Base-by-base conservation (phyloP, 371 early-diverging fungal genomes). In the Dinochytrium kinnereticum region DNA sequence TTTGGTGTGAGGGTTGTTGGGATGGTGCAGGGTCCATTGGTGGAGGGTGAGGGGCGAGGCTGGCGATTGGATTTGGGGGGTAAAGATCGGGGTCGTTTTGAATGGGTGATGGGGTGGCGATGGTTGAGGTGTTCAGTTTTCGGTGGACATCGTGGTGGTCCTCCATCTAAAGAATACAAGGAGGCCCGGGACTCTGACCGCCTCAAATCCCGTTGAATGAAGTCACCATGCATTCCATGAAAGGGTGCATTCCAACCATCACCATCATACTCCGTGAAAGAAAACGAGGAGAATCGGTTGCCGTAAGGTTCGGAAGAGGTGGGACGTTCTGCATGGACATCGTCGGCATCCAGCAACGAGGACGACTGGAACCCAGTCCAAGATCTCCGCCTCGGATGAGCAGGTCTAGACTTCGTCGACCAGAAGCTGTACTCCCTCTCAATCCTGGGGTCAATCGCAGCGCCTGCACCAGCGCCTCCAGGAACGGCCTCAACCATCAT, bases 351-450 rank as follows among this genome's bases (percentile, higher is more conserved):
- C 49, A 10, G 21, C 21, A 10, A 10, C 49, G 21, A 44, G 10
- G 49, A 10, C 10, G 10, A 10, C 49, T 44, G 13, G 21, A 44
- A 44, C 13, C 21, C 28, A 21, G 61, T 17, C 61, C 61, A 61
- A 33, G 61, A 61, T 34, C 26, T 30, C 34, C 61, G 61, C 10
- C 61, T 17, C 3, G 61, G 61, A 61, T 61, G n/a, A 24, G 61
- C 61, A 17, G 26, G 13, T 7, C 37, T 3, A 24, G 61, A 61
- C 24, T 24, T 61, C 13, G 30, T 13, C 34, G 61, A 17, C 61
- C 61, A 61, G 24, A 61, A 61, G 61, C 34, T 33, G 34, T 61
- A 61, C 26, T 61, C 61, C 24, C 61, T 31, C 7, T 61, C 61
- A 3, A 61, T 28, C 7, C 7, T n/a, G 24, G 55, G 55, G 26